phyloP scores from a whole-genome alignment of 352 stramenopile genomes.

The Globisporangium sylvaticum region DNA sequence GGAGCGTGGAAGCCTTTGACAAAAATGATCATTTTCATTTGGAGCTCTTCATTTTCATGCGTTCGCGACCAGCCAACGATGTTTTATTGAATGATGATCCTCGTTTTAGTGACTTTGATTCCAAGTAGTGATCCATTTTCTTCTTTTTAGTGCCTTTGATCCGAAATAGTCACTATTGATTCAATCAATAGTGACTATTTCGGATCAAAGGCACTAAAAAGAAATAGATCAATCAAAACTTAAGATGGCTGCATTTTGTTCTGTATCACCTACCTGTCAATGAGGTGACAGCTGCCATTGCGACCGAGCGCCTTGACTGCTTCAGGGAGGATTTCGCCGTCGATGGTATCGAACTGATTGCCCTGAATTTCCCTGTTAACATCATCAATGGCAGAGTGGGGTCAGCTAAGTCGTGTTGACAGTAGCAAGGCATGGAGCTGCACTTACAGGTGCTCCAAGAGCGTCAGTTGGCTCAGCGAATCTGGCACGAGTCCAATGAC shows the following conservation, averaged over 20 bases:
- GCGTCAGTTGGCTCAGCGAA: conserved; percentile 34
- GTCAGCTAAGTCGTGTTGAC: neutral
- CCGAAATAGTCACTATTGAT: neutral
- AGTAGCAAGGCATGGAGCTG: neutral
- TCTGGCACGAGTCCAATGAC: conserved; percentile 40
- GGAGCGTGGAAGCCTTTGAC: neutral
- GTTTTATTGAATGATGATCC: neutral
- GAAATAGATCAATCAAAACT: too few species aligned
- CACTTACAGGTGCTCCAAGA: conserved; percentile 56
- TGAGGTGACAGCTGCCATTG: conserved; percentile 31
- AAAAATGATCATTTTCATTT: neutral
- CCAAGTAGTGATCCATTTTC: neutral
- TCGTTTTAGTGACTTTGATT: neutral
- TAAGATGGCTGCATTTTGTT: conserved; percentile 8
- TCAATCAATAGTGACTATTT: too few species aligned
- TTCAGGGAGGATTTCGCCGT: conserved; percentile 33
- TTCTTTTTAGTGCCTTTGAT: conserved; percentile 1
- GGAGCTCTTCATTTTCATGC: conserved; percentile 2
- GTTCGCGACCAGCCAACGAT: conserved; percentile 2
- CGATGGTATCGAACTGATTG: conserved; percentile 43
- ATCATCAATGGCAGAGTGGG: neutral
- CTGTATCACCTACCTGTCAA: conserved; percentile 1
- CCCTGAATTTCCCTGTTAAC: conserved; percentile 39
- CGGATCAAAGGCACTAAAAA: too few species aligned
- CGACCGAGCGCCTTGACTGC: conserved; percentile 41